Evolutionary conservation across 805 yeast genomes (phyloP), one percentile per base, ranked within the genome.

Genomic region (Brettanomyces sp.): DNA sequence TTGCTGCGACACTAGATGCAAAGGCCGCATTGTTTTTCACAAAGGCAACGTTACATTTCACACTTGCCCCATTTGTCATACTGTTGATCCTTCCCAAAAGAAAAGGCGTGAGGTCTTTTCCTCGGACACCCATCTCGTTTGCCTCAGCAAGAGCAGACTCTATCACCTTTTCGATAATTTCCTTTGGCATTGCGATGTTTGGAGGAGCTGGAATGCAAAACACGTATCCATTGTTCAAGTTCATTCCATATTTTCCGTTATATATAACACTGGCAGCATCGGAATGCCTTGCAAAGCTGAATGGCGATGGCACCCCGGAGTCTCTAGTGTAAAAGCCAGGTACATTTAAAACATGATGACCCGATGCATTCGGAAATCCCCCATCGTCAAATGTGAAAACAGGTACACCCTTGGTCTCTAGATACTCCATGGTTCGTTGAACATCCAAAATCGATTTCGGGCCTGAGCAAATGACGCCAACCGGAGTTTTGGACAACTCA

Each of bases 381-480:
- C 58, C 58, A 48, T 63, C 67, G 36, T 58, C 45, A 40, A 47
- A 62, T 0, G 96, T 88, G 4, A 82, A 76, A 7, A 88, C 95
- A 54, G 82, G 83, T 1, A 88, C 95, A 12, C 96, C 96, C 63
- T 87, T 89, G 0, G 96, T 88, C 61, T 88, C 96, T 45, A 88
- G 68, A 57, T 82, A 86, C 60, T 88, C 96, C 73, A 87, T 70
- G 0, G 96, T 89, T 51, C 83, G 71, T 8, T 74, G 79, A 45
- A 89, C 82, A 56, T 88, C 96, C 46, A 88, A 66, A 44, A 88
- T 87, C 36, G 89, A 79, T 59, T 88, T 88, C 2, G 96, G 95
- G 0, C 96, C 96, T 6, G 95, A 81, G 59, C 96, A 88, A 8
- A 88, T 90, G n/a, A 88, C 96, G 0, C 88, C 80, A 1, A 88